Evolutionary conservation across 2,329 filamentous ascomycete genomes (phyloP), one percentile per base, ranked within the genome.

Genomic region (Aspergillus thermomutatus): DNA sequence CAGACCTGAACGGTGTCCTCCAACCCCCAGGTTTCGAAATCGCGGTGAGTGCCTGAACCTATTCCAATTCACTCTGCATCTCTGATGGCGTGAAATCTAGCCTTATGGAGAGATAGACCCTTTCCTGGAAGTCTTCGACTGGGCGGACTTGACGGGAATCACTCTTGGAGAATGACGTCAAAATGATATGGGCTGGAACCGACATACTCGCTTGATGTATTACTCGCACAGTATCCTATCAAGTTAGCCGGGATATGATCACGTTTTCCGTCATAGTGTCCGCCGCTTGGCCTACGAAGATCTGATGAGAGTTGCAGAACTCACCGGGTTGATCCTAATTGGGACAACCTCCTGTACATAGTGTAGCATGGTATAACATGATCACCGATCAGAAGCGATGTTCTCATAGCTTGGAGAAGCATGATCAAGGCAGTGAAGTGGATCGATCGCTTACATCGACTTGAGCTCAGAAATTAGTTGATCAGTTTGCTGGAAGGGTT

Each of bases 41-140:
- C 11, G 64, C 63, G 28, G 69, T 72, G 53, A 64, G 70, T 61
- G 17, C 1, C 11, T 28, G n/a, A 2, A 6, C 6, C 31, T 8
- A n/a, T 6, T 8, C 6, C 14, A 37, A 11, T 48, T 51, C 26
- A 9, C 37, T 17, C 1, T 48, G 43, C 1, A 17, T 27, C 4
- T 28, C 17, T 17, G 7, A 45, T 11, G 3, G 14, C 11, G 31
- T 51, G 17, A 3, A 23, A 28, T 9, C 17, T 48, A 72, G 68
- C 63, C 59, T 2, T 55, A 66, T n/a, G 66, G 56, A 1, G 67
- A 70, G 21, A 66, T 72, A 9, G 70, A 73, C 45, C 69, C 70
- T 25, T 72, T 71, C 49, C 59, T 72, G 40, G 70, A 71, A 40
- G 69, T 69, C 1, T 72, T 72, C 52, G 66, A 73, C 50, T 73